Evolutionary conservation across 305 asterid species (phyloP).

Genomic region (Fraxinus angustifolia): DNA sequence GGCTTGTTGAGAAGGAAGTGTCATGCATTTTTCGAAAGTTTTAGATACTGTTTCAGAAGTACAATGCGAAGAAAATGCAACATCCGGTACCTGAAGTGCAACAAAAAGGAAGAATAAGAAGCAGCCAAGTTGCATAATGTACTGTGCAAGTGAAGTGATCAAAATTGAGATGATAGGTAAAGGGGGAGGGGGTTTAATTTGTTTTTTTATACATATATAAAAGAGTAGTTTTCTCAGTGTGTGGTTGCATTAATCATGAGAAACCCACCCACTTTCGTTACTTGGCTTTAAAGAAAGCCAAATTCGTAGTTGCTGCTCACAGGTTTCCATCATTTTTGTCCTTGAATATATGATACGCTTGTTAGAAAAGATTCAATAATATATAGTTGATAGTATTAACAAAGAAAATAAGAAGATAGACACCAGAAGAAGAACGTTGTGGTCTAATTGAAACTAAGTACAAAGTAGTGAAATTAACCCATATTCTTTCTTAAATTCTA

Average conservation of each 20-base stretch:
- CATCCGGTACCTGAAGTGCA: background rate
- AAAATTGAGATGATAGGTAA: background rate
- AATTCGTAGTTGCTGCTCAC: slow-evolving; percentile 8
- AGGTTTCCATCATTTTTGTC: slow-evolving; percentile 11
- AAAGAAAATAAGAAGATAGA: background rate
- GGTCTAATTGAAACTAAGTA: background rate
- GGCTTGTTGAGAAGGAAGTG: slow-evolving; percentile 73
- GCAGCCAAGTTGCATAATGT: slow-evolving; percentile 35
- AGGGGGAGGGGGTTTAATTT: background rate
- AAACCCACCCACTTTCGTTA: slow-evolving; percentile 12
- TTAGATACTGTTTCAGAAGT: slow-evolving; percentile 43
- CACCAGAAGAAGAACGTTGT: background rate
- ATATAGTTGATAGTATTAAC: too few species aligned
- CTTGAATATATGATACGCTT: slow-evolving; percentile 1
- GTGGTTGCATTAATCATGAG: slow-evolving; percentile 31
- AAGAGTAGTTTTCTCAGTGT: background rate
- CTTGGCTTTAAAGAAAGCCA: slow-evolving; percentile 60
- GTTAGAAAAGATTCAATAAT: background rate
- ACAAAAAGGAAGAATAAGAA: slow-evolving; percentile 28
- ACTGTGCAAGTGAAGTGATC: slow-evolving; percentile 7
- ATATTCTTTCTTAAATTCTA: too few species aligned
- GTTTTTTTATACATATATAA: background rate
- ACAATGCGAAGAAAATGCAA: slow-evolving; percentile 49
- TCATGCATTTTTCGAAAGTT: slow-evolving; percentile 60
- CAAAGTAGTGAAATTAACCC: background rate